Evolutionary conservation across 176 grass and related monocot species (phyloP), one percentile per base, ranked within the genome.

Genomic region (Oryza glumipatula): DNA sequence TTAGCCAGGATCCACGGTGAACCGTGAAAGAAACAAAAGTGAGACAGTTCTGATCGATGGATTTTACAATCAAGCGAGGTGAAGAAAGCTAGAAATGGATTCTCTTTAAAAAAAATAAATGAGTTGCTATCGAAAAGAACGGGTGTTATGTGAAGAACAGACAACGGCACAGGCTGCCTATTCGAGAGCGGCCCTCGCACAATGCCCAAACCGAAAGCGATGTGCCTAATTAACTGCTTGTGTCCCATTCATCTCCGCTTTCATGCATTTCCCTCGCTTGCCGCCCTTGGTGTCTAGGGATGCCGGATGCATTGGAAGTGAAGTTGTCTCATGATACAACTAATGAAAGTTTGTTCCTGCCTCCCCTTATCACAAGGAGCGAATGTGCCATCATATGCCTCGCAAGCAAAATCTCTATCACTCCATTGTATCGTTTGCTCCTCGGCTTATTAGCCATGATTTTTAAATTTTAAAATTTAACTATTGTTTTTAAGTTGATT

Each of bases 71-170:
- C 11, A 24, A 3, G 21, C 56, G 13, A 19, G 78, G 19, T 47
- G 78, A 33, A 68, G 28, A 49, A 68, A 51, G 1, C 78, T 68
- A 36, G 44, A 68, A 7, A n/a, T 12, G 16, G 23, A n/a, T 48
- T 79, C 2, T 35, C 44, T 67, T 22, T 65, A 28, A 28, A 26
- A 11, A 52, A 58, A 28, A 21, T 22, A 2, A 22, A 6, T 6
- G 36, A 4, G 36, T 38, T 38, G 36, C 58, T 61, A 19, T 24
- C 61, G 39, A 63, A 19, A 56, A 56, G 19, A 81, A 70, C 21
- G 7, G 21, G 47, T 72, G 51, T 72, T 82, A 72, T 61, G 63
- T 11, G 63, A 48, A 24, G 77, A 79, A 26, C 23, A 67, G 61
- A 67, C 77, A 79, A 79, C 77, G 77, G 61, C 23, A 15, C 22